Evolutionary conservation across 148 eudicot species (phyloP).

Genomic region (Camellia japonica): DNA sequence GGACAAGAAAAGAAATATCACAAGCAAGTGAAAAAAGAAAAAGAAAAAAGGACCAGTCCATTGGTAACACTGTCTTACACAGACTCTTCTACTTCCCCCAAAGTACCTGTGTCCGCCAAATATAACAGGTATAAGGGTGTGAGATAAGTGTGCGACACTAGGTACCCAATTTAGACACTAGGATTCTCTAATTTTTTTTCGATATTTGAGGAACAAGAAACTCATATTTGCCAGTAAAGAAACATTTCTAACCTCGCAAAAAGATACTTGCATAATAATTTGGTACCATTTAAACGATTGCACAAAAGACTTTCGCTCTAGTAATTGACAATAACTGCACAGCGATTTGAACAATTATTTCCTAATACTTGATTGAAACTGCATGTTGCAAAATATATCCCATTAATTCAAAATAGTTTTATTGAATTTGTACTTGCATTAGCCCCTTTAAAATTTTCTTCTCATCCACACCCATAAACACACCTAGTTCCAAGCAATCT

Average conservation of each 20-base stretch:
- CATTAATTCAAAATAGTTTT: not conserved
- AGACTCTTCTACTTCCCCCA: not conserved
- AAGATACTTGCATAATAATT: not conserved
- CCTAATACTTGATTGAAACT: not conserved
- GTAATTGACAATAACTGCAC: not conserved
- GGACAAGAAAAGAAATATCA: not conserved
- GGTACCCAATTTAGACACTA: too few relatives aligned
- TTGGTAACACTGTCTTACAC: not conserved
- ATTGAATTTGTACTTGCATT: not conserved
- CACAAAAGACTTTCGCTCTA: not conserved
- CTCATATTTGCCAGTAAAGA: too few relatives aligned
- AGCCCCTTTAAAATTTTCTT: not conserved
- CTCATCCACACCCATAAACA: not conserved
- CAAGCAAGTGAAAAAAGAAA: not conserved
- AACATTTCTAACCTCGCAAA: not conserved
- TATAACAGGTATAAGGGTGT: not conserved
- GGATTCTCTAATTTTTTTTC: too few relatives aligned
- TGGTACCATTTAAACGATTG: not conserved
- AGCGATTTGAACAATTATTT: not conserved
- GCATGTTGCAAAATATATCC: not conserved
- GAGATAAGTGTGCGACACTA: too few relatives aligned
- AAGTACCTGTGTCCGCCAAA: not conserved
- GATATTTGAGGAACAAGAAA: too few relatives aligned
- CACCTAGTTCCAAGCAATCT: not conserved
- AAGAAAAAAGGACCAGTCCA: not conserved